A percentile compares a stretch with the other conserved stretches of the same genome.
phyloP scores from a whole-genome alignment of 2,329 filamentous ascomycete genomes.

The Talaromyces sp. region DNA sequence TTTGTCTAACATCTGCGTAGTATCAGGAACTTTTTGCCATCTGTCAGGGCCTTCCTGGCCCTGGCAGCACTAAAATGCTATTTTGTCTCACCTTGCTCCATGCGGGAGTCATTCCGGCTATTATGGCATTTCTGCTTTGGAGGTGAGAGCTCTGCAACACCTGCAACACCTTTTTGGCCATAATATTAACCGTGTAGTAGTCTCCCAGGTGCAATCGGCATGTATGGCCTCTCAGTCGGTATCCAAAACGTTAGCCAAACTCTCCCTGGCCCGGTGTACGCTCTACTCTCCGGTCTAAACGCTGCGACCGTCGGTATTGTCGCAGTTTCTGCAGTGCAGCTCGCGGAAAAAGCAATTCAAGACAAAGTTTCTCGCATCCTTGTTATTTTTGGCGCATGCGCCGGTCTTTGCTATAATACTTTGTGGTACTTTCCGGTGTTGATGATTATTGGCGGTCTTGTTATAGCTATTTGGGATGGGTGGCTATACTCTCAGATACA shows the following conservation, averaged over 20 bases:
- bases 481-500: slow-evolving; percentile 27
- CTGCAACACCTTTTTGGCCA: no score
- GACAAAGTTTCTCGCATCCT: slow-evolving; percentile 58
- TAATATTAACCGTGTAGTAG: slow-evolving; percentile 16
- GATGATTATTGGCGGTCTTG: slow-evolving; percentile 51
- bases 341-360: slow-evolving; percentile 56
- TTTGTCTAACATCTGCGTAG: slow-evolving; percentile 27
- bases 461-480: slow-evolving; percentile 52
- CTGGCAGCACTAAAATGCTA: slow-evolving; percentile 64
- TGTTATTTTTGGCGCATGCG: slow-evolving; percentile 58
- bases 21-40: slow-evolving; percentile 69
- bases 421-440: slow-evolving; percentile 70
- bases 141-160: slow-evolving; percentile 34
- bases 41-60: slow-evolving; percentile 61
- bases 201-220: slow-evolving; percentile 63
- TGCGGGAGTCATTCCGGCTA: slow-evolving; percentile 51
- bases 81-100: slow-evolving; percentile 63
- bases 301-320: slow-evolving; percentile 67
- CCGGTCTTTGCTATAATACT: slow-evolving; percentile 64
- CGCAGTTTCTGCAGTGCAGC: slow-evolving; percentile 60
- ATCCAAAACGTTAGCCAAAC: slow-evolving; percentile 54
- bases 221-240: slow-evolving; percentile 62
- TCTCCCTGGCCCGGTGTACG: slow-evolving; percentile 59
- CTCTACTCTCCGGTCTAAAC: slow-evolving; percentile 65
- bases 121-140: slow-evolving; percentile 60